Evolutionary conservation across 768 basidiomycete genomes (phyloP).

Genomic region (Trametes cinnabarina): DNA sequence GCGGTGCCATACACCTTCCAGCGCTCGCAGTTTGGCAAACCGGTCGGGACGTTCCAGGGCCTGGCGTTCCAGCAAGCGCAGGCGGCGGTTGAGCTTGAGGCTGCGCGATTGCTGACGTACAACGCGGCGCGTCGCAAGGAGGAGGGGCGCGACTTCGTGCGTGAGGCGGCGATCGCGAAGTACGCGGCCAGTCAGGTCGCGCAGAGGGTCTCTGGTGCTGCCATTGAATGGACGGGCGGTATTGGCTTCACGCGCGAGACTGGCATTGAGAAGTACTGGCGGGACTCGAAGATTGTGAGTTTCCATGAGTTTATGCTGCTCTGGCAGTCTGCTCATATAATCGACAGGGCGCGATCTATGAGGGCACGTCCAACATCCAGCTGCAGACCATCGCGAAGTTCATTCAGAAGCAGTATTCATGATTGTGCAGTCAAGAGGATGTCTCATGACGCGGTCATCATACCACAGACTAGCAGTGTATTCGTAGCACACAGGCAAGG

Average conservation of each 20-base stretch:
- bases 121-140: conserved; percentile 96
- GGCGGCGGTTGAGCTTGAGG: conserved; percentile 86
- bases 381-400: conserved; percentile 93
- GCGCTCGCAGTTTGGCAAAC: conserved; percentile 91
- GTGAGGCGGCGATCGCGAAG: conserved; percentile 98
- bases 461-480: neutral
- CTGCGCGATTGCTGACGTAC: conserved; percentile 88
- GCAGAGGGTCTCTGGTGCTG: conserved; percentile 79
- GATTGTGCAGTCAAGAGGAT: neutral
- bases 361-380: conserved; percentile 98
- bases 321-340: neutral
- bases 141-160: conserved; percentile 79
- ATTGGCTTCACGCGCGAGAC: conserved; percentile 91
- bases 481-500: neutral
- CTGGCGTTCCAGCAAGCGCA: conserved; percentile 95
- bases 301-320: neutral
- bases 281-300: conserved; percentile 94
- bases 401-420: conserved; percentile 83
- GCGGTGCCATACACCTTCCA: conserved; percentile 94
- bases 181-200: conserved; percentile 89
- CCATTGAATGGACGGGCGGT: conserved; percentile 97
- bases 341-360: conserved; percentile 80
- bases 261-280: conserved; percentile 94
- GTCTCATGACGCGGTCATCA: neutral
- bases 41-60: conserved; percentile 92